Conservation (phyloP, 148 eudicot genomes). For the Silene uniflora region DNA sequence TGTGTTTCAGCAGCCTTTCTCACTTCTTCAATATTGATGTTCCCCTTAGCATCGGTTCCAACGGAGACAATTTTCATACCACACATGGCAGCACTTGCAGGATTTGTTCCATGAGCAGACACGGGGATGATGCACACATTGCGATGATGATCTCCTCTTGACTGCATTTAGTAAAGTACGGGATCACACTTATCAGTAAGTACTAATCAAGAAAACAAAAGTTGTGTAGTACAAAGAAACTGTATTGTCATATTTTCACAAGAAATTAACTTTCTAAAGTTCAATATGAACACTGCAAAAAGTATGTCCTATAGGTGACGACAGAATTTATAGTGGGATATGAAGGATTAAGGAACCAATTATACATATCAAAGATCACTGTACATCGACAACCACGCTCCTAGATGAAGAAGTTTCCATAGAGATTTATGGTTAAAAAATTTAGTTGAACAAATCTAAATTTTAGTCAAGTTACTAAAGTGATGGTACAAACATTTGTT, state of each 20-base stretch:
- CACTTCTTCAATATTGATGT: conserved; percentile 84
- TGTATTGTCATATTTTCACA: background rate
- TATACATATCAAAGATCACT: background rate
- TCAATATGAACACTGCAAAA: background rate
- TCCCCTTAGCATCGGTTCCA: conserved; percentile 97
- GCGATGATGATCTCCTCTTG: conserved; percentile 96
- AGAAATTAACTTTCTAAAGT: background rate
- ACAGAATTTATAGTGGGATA: background rate
- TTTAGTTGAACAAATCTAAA: background rate
- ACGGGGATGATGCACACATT: conserved; percentile 96
- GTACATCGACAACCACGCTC: background rate
- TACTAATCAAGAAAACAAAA: background rate
- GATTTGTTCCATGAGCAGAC: conserved; percentile 98
- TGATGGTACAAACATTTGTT: background rate
- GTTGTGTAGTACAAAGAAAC: background rate
- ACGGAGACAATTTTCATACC: conserved; percentile 95
- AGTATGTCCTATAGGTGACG: background rate
- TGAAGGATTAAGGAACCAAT: background rate
- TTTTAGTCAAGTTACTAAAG: background rate
- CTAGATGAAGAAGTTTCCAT: background rate
- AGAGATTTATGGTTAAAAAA: background rate
- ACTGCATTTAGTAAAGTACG: conserved; percentile 37
- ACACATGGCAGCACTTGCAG: conserved; percentile 99
- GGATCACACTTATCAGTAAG: background rate
- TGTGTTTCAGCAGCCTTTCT: conserved; percentile 87